Percentiles rank a stretch among this genome's conserved stretches.
phyloP scores from a whole-genome alignment of 352 stramenopile genomes.

The Pythium oligandrum region DNA sequence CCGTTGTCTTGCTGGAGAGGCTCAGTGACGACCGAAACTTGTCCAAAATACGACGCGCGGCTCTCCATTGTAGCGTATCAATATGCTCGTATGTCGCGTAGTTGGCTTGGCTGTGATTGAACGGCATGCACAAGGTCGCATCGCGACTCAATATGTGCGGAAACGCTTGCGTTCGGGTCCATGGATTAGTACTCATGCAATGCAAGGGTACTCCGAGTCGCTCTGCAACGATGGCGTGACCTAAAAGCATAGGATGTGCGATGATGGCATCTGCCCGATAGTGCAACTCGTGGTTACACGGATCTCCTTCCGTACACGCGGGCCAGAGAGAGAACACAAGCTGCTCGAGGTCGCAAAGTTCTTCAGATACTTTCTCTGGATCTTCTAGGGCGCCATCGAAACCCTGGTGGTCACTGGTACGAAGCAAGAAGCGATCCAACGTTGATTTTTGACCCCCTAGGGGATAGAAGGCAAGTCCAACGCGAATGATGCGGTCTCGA shows the following conservation, averaged over 20 bases:
- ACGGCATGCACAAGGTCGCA: conserved; percentile 29
- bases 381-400: conserved; percentile 21
- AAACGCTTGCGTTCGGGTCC: conserved; percentile 55
- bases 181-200: conserved; percentile 48
- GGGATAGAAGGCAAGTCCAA: conserved; percentile 67
- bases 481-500: conserved; percentile 51
- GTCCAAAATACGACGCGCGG: conserved; percentile 40
- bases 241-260: conserved; percentile 56
- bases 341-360: conserved; percentile 37
- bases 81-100: conserved; percentile 50
- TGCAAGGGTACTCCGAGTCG: conserved; percentile 71
- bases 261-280: conserved; percentile 76
- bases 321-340: conserved; percentile 60
- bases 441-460: conserved; percentile 49
- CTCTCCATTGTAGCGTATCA: conserved; percentile 43
- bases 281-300: conserved; percentile 25
- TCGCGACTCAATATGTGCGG: conserved; percentile 38
- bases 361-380: conserved; percentile 32
- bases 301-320: conserved; percentile 43
- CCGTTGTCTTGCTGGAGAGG: conserved; percentile 32
- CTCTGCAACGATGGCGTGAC: conserved; percentile 56
- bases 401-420: conserved; percentile 31
- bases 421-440: conserved; percentile 38
- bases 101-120: conserved; percentile 40
- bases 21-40: conserved; percentile 51